Base-by-base conservation (phyloP, 306 rosid genomes). In the Quercus variabilis region DNA sequence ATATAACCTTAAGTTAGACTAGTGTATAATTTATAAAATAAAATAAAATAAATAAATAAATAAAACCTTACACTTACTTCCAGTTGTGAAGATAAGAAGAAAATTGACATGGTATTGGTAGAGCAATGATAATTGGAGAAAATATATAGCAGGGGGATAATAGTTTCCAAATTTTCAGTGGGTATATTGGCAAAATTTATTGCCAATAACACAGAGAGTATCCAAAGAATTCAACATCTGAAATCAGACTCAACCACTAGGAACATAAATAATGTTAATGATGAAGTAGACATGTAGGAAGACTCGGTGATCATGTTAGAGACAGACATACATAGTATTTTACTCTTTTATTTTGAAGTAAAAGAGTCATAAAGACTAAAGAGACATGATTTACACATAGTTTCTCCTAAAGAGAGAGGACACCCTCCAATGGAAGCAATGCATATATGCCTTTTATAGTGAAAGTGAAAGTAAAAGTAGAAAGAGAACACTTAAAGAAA, bases 361-460 rank as follows among this genome's bases (percentile, higher is more conserved):
- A 3, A 21, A 49, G 49, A 55, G 46, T 68, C 35, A 54, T 28
- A 15, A 15, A 67, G 35, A 71, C 35, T 17, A 51, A 74, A 72
- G 55, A 79, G 71, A 64, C 55, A 70, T 49, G 57, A 74, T 63
- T 63, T 14, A 26, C 69, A 28, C 35, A 26, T 46, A 11, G 15
- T 63, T 26, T 17, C 20, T 28, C 35, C 15, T 8, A 63, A 62
- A 77, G 33, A 74, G 74, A 82, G 72, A 83, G 85, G 86, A 90
- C 91, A 87, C 81, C 90, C 85, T 64, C 73, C 55, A 33, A 73
- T 57, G 55, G 95, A 94, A 90, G 98, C 86, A 92, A 92, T 87
- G 97, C 80, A 92, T 89, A 87, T 89, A 87, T 94, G 80, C 90
- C 87, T 85, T 78, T 71, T 79, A 74, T 68, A 79, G 63, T 83